Evolutionary conservation across 2,329 filamentous ascomycete species (phyloP).

Genomic region (Pyrenochaeta sp.): DNA sequence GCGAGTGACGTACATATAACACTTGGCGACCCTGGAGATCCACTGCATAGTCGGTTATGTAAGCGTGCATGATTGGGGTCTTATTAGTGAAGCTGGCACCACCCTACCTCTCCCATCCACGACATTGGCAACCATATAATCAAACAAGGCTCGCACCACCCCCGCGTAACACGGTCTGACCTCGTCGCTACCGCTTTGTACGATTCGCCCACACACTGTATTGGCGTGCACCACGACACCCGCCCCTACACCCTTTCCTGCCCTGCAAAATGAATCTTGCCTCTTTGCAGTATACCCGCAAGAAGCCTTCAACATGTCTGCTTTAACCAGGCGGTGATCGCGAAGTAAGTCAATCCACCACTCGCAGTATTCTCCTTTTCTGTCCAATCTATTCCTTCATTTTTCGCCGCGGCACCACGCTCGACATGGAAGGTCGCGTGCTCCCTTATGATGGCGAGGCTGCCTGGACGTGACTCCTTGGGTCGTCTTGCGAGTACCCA

Average conservation of each 20-base stretch:
- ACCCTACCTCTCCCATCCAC: constrained; percentile 18
- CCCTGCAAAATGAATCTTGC: constrained; percentile 32
- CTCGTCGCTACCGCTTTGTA: constrained; percentile 26
- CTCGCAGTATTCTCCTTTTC: neutral
- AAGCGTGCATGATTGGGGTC: constrained; percentile 14
- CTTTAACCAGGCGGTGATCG: constrained; percentile 35
- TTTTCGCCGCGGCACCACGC: neutral
- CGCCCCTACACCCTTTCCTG: constrained; percentile 2
- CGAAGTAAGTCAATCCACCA: constrained; percentile 26
- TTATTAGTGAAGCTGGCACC: constrained; percentile 9
- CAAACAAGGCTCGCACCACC: constrained; percentile 9
- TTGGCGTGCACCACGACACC: constrained; percentile 3
- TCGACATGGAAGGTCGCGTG: neutral
- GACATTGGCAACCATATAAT: constrained; percentile 15
- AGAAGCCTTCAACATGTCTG: constrained; percentile 38
- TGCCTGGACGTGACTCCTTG: constrained; percentile 1
- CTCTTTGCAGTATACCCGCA: constrained; percentile 33
- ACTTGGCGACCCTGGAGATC: constrained; percentile 10
- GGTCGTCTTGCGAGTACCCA: constrained; percentile 9
- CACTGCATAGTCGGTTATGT: constrained; percentile 2
- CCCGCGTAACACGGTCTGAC: constrained; percentile 11
- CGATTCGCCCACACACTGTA: constrained; percentile 16
- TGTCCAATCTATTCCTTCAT: neutral
- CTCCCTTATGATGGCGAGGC: constrained; percentile 5
- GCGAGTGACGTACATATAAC: constrained; percentile 12